These are phyloP conservation scores for Cystofilobasidium ferigula DNA, from an alignment of 768 basidiomycete genomes.

Conservation along the genomic window DNA sequence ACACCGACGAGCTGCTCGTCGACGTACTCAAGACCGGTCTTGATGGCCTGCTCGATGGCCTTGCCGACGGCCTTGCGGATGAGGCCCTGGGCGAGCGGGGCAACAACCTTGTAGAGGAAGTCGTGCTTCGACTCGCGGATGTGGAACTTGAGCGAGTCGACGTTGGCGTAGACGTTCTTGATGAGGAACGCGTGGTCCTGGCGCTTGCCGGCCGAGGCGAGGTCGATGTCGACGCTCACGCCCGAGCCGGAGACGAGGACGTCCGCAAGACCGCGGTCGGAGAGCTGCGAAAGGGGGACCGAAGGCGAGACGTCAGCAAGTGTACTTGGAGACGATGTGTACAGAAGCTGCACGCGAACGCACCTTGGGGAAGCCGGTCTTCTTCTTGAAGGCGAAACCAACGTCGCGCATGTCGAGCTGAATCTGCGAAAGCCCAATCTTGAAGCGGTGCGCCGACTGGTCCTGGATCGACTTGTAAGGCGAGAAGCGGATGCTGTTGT, in stretches of 20 bases:
- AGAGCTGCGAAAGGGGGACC: too few relatives aligned
- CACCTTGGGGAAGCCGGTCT: slow-evolving; percentile 54
- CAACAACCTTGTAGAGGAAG: slow-evolving; percentile 35
- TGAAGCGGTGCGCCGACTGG: slow-evolving; percentile 36
- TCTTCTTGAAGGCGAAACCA: slow-evolving; percentile 79
- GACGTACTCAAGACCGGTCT: slow-evolving; percentile 70
- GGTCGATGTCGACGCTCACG: slow-evolving; percentile 48
- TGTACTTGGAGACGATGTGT: not conserved
- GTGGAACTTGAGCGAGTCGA: slow-evolving; percentile 76
- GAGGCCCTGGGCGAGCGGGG: slow-evolving; percentile 41
- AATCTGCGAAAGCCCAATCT: slow-evolving; percentile 66
- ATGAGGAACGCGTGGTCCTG: slow-evolving; percentile 40
- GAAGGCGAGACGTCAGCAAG: not conserved
- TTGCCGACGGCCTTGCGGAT: slow-evolving; percentile 63
- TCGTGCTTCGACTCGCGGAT: slow-evolving; percentile 89
- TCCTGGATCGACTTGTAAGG: slow-evolving; percentile 57
- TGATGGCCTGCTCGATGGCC: slow-evolving; percentile 56
- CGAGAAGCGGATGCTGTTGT: slow-evolving; percentile 74
- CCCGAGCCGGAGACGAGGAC: slow-evolving; percentile 67
- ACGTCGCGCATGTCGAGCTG: slow-evolving; percentile 83
- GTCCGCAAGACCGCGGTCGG: slow-evolving; percentile 73
- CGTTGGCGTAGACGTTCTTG: slow-evolving; percentile 45
- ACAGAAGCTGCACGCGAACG: not conserved
- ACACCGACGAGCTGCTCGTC: slow-evolving; percentile 85
- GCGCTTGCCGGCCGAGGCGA: slow-evolving; percentile 39